Percentiles rank a stretch among this genome's conserved stretches.
phyloP scores from a whole-genome alignment of 1,284 basidiomycete genomes.

The Cryptococcus floricola region DNA sequence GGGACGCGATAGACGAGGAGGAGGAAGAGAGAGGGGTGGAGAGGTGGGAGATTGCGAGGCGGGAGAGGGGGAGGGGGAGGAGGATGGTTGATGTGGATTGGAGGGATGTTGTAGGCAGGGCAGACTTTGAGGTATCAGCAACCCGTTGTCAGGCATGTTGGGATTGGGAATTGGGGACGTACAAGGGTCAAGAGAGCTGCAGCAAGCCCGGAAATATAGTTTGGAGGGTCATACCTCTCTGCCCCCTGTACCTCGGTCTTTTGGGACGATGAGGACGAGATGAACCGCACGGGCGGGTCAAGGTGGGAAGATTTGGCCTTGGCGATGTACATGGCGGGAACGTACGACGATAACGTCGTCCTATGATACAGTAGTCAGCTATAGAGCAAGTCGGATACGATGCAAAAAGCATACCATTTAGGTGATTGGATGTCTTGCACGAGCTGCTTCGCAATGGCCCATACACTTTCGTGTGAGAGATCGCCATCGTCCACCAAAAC shows the following conservation, averaged over 20 bases:
- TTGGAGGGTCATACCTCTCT: constrained; percentile 32
- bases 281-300: constrained; percentile 28
- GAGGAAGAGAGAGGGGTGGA: constrained; percentile 8
- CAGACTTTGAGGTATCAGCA: constrained; percentile 10
- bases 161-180: neutral
- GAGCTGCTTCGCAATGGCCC: constrained; percentile 8
- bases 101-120: constrained; percentile 23
- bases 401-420: constrained; percentile 19
- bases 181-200: constrained; percentile 33
- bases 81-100: constrained; percentile 11
- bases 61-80: constrained; percentile 38
- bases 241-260: neutral
- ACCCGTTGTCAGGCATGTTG: constrained; percentile 5
- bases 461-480: constrained; percentile 4
- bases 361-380: constrained; percentile 14
- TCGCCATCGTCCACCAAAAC: constrained; percentile 11
- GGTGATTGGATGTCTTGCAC: constrained; percentile 8
- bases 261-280: constrained; percentile 11
- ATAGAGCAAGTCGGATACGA: neutral
- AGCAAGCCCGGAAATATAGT: constrained; percentile 37
- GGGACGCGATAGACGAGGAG: neutral
- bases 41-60: constrained; percentile 8
- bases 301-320: neutral
- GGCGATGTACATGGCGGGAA: constrained; percentile 42
- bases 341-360: constrained; percentile 37